Evolutionary conservation across 2,329 filamentous ascomycete species (phyloP).

Genomic region (Ceratocystis variospora): DNA sequence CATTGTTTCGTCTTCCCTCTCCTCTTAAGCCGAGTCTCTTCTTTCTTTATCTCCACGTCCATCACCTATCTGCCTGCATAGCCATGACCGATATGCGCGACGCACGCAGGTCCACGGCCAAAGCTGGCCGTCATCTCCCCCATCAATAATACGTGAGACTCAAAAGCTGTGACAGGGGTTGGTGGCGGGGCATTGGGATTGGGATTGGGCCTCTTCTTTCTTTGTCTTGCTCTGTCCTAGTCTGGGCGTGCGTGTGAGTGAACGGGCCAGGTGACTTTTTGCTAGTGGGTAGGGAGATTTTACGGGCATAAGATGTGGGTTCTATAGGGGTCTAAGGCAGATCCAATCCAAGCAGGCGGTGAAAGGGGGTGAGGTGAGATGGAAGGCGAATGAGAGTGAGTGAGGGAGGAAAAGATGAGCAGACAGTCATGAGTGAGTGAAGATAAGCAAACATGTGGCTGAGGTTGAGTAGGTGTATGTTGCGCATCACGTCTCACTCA

Average conservation of each 20-base stretch:
- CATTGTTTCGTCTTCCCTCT: neutral
- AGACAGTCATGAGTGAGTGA: neutral
- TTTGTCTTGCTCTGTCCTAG: neutral
- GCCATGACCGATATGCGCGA: neutral
- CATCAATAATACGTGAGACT: neutral
- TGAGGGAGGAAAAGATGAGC: neutral
- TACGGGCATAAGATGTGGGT: neutral
- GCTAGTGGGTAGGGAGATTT: neutral
- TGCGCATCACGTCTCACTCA: neutral
- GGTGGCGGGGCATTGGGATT: neutral
- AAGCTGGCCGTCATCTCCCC: neutral
- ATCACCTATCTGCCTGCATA: neutral
- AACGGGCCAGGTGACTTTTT: slow-evolving; percentile 2
- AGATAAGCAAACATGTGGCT: neutral
- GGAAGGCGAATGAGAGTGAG: neutral
- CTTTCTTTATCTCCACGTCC: neutral
- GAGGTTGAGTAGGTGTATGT: neutral
- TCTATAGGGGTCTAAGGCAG: neutral
- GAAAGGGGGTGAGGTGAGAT: neutral
- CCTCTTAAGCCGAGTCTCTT: neutral
- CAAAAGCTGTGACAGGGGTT: neutral
- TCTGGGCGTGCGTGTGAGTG: neutral
- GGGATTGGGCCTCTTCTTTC: neutral
- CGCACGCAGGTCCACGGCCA: neutral
- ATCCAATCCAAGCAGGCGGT: neutral